Evolutionary conservation across 2,329 filamentous ascomycete species (phyloP), one percentile per base, ranked within the genome.

Genomic region (Plenodomus tracheiphilus): DNA sequence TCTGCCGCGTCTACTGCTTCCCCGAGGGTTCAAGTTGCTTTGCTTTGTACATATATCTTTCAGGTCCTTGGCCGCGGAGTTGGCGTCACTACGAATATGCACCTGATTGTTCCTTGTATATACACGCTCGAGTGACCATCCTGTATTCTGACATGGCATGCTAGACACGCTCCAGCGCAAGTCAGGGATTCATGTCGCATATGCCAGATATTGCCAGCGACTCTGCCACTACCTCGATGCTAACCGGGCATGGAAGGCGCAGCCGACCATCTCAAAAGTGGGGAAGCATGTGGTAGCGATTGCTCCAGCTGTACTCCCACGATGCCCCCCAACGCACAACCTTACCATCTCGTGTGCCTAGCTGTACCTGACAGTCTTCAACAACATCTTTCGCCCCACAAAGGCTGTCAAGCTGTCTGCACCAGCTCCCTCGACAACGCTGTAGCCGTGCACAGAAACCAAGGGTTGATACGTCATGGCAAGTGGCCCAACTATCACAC

Each of bases 221-320:
- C n/a, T n/a, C 20, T 17, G 17, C 20, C 17, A 25, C 17, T n/a
- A 21, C 28, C 22, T 16, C 25, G 25, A 32, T 38, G 43, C 56
- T 63, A 60, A 17, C 58, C 50, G 32, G 21, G 47, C 38, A 18
- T 15, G 50, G 57, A 49, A 62, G 34, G 56, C 53, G 39, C 49
- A 62, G 9, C 57, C 55, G 55, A 50, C 43, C 21, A 51, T 43
- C 36, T 34, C 35, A n/a, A 37, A 56, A 47, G 56, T 56, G 53
- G 56, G 53, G 53, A 52, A 49, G 37, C 35, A 41, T 36, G 39
- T 20, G 41, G 48, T 10, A 42, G 17, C 40, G 16, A 28, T 39
- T 35, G n/a, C 38, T 34, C 15, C 22, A 25, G n/a, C n/a, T n/a
- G 38, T 32, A 32, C 28, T 32, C 15, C 28, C 32, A 40, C 25